These are phyloP conservation scores for Phytophthora cactorum DNA, from an alignment of 352 stramenopile species.

Conservation along the genomic window DNA sequence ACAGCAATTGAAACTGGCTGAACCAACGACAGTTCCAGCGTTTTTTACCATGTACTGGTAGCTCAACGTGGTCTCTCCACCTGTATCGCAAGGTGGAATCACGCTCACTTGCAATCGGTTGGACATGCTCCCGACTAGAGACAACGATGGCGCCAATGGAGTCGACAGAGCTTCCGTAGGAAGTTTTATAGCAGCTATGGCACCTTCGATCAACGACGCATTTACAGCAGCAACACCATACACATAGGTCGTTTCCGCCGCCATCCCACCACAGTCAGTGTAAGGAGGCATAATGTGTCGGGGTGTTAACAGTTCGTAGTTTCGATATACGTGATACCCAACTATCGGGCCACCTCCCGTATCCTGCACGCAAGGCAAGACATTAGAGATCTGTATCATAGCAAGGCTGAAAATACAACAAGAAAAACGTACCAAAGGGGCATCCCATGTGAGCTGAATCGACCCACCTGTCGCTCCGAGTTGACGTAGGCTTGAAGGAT, in stretches of 20 bases:
- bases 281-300: conserved; percentile 44
- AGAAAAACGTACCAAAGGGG: conserved; percentile 42
- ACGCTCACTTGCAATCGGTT: conserved; percentile 51
- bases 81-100: conserved; percentile 43
- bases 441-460: conserved; percentile 47
- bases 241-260: conserved; percentile 42
- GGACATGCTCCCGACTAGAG: conserved; percentile 17
- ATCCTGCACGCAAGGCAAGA: conserved; percentile 31
- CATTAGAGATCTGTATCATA: not conserved
- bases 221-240: conserved; percentile 61
- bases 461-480: conserved; percentile 49
- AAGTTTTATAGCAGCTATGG: conserved; percentile 37
- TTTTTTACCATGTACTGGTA: conserved; percentile 50
- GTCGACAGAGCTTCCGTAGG: conserved; percentile 34
- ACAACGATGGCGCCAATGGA: conserved; percentile 36
- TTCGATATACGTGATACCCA: conserved; percentile 67
- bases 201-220: conserved; percentile 40
- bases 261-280: conserved; percentile 50
- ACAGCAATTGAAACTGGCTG: conserved; percentile 52
- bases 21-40: conserved; percentile 10
- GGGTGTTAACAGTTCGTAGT: conserved; percentile 50
- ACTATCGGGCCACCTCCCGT: conserved; percentile 41
- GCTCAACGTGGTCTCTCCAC: conserved; percentile 29
- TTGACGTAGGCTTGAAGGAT: conserved; percentile 36
- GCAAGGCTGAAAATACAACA: no score